Conservation (phyloP, 2,329 filamentous ascomycete species). For the Phaeophleospora eucalypticola region DNA sequence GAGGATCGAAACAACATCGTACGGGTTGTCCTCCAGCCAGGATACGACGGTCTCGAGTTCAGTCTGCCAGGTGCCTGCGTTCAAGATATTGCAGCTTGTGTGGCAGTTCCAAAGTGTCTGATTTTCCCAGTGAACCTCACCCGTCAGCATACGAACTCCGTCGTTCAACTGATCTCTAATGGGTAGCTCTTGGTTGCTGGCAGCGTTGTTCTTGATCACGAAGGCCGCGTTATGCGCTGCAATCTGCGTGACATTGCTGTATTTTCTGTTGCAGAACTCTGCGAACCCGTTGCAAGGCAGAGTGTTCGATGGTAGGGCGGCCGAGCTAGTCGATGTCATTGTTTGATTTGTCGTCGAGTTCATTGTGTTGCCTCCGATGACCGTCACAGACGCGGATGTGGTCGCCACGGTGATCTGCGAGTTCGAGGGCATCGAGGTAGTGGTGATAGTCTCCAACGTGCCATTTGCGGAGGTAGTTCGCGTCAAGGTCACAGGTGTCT, state of each 20-base stretch:
- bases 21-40: slow-evolving; percentile 75
- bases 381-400: slow-evolving; percentile 21
- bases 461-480: slow-evolving; percentile 35
- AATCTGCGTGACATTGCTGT: slow-evolving; percentile 76
- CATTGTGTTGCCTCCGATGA: slow-evolving; percentile 18
- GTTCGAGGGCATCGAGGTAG: slow-evolving; percentile 12
- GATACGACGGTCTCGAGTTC: slow-evolving; percentile 65
- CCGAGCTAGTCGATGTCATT: slow-evolving; percentile 26
- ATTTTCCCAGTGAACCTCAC: slow-evolving; percentile 54
- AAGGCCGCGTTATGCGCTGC: slow-evolving; percentile 81
- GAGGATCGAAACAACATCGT: slow-evolving; percentile 82
- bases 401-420: slow-evolving; percentile 24
- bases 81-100: slow-evolving; percentile 73
- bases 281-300: slow-evolving; percentile 69
- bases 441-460: slow-evolving; percentile 2
- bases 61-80: slow-evolving; percentile 70
- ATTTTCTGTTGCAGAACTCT: slow-evolving; percentile 71
- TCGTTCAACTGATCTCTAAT: slow-evolving; percentile 73
- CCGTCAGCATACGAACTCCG: slow-evolving; percentile 62
- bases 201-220: slow-evolving; percentile 63
- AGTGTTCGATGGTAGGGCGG: slow-evolving; percentile 58
- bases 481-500: slow-evolving; percentile 36
- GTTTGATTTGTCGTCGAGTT: slow-evolving; percentile 17
- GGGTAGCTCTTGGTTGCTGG: slow-evolving; percentile 67
- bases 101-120: slow-evolving; percentile 74